Evolutionary conservation across 371 early-diverging fungal genomes (phyloP).

Genomic region (Syncephalis fuscata): DNA sequence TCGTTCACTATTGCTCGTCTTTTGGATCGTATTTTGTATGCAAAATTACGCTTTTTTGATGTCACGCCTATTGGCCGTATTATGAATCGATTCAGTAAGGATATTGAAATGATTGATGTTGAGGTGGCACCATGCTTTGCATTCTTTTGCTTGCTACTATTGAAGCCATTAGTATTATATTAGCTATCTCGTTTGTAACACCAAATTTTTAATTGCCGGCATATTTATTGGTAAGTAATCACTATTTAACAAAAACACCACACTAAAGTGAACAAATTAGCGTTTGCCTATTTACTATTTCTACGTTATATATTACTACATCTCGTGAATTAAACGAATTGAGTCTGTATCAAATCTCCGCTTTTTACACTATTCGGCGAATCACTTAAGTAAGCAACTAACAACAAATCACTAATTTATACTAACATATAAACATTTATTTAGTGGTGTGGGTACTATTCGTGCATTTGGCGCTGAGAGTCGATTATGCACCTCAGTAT

Average conservation of each 20-base stretch:
- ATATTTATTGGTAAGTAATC: not conserved
- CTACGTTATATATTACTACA: constrained; percentile 37
- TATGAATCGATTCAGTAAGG: constrained; percentile 59
- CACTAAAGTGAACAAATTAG: constrained; percentile 9
- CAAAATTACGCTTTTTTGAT: constrained; percentile 68
- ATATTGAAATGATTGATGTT: constrained; percentile 56
- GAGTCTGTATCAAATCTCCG: constrained; percentile 62
- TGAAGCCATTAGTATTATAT: constrained; percentile 35
- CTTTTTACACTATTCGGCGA: constrained; percentile 69
- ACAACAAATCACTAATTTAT: constrained; percentile 19
- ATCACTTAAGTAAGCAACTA: constrained; percentile 36
- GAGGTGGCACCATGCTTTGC: constrained; percentile 28
- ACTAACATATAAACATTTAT: too few species aligned
- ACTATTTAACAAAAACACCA: too few species aligned
- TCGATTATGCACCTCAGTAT: constrained; percentile 34
- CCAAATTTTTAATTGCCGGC: constrained; percentile 36
- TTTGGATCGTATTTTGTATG: constrained; percentile 30
- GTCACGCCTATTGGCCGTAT: constrained; percentile 74
- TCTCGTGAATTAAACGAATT: constrained; percentile 66
- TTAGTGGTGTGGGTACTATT: constrained; percentile 45
- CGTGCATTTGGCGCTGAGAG: constrained; percentile 56
- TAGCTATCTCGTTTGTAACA: constrained; percentile 31
- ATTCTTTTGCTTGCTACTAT: constrained; percentile 29
- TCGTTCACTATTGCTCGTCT: constrained; percentile 20
- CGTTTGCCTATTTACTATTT: constrained; percentile 25